Percentiles rank a stretch among this genome's conserved stretches.
phyloP scores from a whole-genome alignment of 1,139 yeast genomes.

The Dujonia santamariae region DNA sequence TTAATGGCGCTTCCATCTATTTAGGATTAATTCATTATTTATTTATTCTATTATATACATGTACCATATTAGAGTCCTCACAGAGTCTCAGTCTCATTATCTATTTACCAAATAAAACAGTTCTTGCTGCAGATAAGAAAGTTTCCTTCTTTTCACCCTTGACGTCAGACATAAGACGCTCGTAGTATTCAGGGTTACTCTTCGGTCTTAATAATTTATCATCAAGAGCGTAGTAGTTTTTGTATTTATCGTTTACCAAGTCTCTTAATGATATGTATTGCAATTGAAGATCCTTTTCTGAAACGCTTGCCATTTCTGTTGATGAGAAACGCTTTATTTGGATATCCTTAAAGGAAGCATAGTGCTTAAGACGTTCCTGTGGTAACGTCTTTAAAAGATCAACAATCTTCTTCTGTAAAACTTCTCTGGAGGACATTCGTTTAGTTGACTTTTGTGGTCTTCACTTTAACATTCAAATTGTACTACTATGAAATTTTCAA shows the following conservation, averaged over 20 bases:
- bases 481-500: too few species aligned
- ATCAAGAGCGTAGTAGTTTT: slow-evolving; percentile 58
- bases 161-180: slow-evolving; percentile 65
- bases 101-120: slow-evolving; percentile 67
- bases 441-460: too few species aligned
- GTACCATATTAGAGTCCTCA: too few species aligned
- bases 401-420: slow-evolving; percentile 34
- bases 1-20: too few species aligned
- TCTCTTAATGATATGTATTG: slow-evolving; percentile 60
- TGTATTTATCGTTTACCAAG: slow-evolving; percentile 60
- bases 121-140: slow-evolving; percentile 59
- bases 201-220: slow-evolving; percentile 70
- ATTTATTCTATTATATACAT: too few species aligned
- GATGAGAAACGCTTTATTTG: slow-evolving; percentile 54
- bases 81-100: not conserved
- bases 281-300: slow-evolving; percentile 52
- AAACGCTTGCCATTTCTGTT: slow-evolving; percentile 21
- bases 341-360: slow-evolving; percentile 63
- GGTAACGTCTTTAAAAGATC: slow-evolving; percentile 50
- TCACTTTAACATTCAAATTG: too few species aligned
- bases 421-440: slow-evolving; percentile 17
- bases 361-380: slow-evolving; percentile 61
- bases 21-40: too few species aligned
- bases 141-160: slow-evolving; percentile 73
- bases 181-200: slow-evolving; percentile 80